Evolutionary conservation across 139 green algal species (phyloP).

Genomic region (Ostreobium quekettii): DNA sequence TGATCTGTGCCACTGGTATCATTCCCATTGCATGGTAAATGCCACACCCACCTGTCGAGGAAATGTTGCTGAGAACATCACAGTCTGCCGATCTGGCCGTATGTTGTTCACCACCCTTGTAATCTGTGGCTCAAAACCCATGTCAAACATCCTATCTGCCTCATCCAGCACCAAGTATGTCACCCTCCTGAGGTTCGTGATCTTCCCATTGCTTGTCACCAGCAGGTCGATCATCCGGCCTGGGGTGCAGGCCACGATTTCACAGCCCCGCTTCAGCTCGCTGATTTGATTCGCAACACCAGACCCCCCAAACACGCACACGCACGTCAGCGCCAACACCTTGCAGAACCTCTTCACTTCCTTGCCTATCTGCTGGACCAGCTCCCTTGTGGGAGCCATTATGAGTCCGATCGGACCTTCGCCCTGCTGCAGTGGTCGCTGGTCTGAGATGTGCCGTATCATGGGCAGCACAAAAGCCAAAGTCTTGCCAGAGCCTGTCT

Average conservation of each 20-base stretch:
- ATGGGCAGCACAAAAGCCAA: constrained; percentile 94
- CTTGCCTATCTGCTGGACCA: constrained; percentile 79
- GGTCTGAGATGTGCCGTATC: constrained; percentile 93
- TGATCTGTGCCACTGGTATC: neutral
- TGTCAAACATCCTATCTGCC: constrained; percentile 99
- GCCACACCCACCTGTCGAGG: constrained; percentile 51
- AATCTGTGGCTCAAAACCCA: constrained; percentile 48
- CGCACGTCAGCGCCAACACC: constrained; percentile 47
- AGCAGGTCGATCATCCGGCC: constrained; percentile 98
- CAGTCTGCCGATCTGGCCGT: constrained; percentile 89
- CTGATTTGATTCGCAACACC: constrained; percentile 82
- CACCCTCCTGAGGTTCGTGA: constrained; percentile 92
- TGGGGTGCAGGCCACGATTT: constrained; percentile 89
- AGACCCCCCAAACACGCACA: constrained; percentile 83
- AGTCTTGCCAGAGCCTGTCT: constrained; percentile 96
- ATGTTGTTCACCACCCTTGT: constrained; percentile 67
- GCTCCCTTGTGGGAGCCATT: constrained; percentile 92
- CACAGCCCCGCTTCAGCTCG: constrained; percentile 83
- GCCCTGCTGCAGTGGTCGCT: constrained; percentile 59
- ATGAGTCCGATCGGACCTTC: constrained; percentile 87
- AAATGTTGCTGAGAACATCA: constrained; percentile 97
- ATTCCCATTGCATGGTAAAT: neutral
- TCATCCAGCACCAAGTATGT: constrained; percentile 97
- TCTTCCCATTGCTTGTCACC: constrained; percentile 63
- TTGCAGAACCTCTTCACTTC: constrained; percentile 68